Evolutionary conservation across 2,329 filamentous ascomycete species (phyloP), one percentile per base, ranked within the genome.

Genomic region (Colletotrichum sp.): DNA sequence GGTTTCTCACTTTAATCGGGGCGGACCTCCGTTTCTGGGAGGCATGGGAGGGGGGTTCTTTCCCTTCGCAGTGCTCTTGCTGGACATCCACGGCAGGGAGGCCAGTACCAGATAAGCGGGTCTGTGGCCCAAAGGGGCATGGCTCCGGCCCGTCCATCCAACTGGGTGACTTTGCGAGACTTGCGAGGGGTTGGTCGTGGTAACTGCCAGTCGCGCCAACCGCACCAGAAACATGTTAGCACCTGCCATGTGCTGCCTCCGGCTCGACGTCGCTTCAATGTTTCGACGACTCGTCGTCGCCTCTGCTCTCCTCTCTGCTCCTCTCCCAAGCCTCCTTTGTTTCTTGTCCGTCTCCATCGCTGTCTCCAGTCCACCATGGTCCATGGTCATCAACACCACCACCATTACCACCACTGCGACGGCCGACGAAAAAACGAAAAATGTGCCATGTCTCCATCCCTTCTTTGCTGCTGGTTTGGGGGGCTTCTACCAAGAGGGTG

Each of bases 81-180:
- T 43, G 52, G 36, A 39, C 66, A 68, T 43, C 52, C 21, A 60
- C 57, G 21, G 43, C 55, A 67, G 55, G 73, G 63, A 72, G 63
- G 32, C 26, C 15, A 32, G 39, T 10, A 3, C n/a, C 32, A 28
- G 5, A 34, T 48, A 57, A 75, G 69, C 43, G 73, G 73, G 16
- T 9, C 6, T 3, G 5, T 18, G 0, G 16, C 69, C 26, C 7
- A 55, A 67, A 43, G 18, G 18, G 39, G 73, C 12, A 39, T 72
- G 60, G 69, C 32, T 12, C 57, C 57, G 69, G 69, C 26, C 61
- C 39, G 32, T 24, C 69, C 63, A 57, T 63, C 63, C 57, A 72
- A 71, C 68, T 72, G 68, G 61, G 36, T 18, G 69, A 67, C 55
- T 72, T 72, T 75, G 69, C 69, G 73, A 75, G 61, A 72, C 61